These are phyloP conservation scores for Ogataea trehalophila DNA, from an alignment of 805 yeast genomes.

Conservation along the genomic window DNA sequence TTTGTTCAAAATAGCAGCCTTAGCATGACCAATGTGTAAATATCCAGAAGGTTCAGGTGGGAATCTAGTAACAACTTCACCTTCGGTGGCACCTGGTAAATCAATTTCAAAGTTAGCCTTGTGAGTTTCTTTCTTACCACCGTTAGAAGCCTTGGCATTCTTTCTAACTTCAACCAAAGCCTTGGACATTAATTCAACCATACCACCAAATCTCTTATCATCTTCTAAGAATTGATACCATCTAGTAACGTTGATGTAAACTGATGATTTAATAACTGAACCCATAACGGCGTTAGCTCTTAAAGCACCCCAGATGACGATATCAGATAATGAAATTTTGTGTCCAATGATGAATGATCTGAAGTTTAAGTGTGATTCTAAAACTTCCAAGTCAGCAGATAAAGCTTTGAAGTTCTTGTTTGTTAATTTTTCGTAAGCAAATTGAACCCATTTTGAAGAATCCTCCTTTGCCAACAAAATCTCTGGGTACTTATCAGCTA, in stretches of 20 bases:
- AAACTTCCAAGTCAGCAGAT: slow-evolving; percentile 67
- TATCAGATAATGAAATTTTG: slow-evolving; percentile 68
- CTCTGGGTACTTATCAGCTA: slow-evolving; percentile 51
- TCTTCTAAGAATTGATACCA: slow-evolving; percentile 82
- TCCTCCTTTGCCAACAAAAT: slow-evolving; percentile 33
- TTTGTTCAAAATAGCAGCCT: slow-evolving; percentile 95
- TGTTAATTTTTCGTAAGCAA: slow-evolving; percentile 63
- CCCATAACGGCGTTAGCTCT: slow-evolving; percentile 93
- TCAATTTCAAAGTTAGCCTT: slow-evolving; percentile 95
- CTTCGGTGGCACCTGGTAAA: slow-evolving; percentile 84
- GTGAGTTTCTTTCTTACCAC: slow-evolving; percentile 79
- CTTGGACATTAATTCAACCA: slow-evolving; percentile 62
- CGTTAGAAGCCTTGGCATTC: slow-evolving; percentile 44
- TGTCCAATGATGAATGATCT: slow-evolving; percentile 74
- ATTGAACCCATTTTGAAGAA: slow-evolving; percentile 59
- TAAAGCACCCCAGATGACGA: slow-evolving; percentile 89
- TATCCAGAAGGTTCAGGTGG: slow-evolving; percentile 99
- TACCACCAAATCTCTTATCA: slow-evolving; percentile 61
- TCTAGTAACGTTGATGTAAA: slow-evolving; percentile 82
- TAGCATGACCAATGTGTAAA: slow-evolving; percentile 98
- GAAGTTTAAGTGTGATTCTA: slow-evolving; percentile 80
- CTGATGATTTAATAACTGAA: slow-evolving; percentile 79
- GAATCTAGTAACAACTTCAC: slow-evolving; percentile 96
- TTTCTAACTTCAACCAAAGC: slow-evolving; percentile 72
- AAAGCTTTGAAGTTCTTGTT: slow-evolving; percentile 87